phyloP scores from a whole-genome alignment of 495 filamentous ascomycete genomes.

The Ramalina intermedia region DNA sequence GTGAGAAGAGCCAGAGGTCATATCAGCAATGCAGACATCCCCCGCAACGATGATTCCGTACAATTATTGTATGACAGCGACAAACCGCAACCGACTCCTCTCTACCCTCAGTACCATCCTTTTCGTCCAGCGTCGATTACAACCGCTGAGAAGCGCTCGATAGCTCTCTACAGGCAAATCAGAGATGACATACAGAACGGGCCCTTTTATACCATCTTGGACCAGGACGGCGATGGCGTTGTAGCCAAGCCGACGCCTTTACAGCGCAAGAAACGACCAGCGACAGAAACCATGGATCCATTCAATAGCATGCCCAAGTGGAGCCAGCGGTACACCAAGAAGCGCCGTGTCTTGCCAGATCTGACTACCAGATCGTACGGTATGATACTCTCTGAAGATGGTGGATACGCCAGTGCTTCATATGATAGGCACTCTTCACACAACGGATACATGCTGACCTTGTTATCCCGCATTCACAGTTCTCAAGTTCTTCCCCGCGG shows the following conservation, averaged over 20 bases:
- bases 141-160: neutral
- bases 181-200: slow-evolving; percentile 29
- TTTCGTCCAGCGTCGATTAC: neutral
- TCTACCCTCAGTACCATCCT: slow-evolving; percentile 21
- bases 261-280: slow-evolving; percentile 20
- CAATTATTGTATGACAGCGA: slow-evolving; percentile 4
- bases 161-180: slow-evolving; percentile 40
- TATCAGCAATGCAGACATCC: slow-evolving; percentile 15
- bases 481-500: slow-evolving; percentile 41
- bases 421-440: too few relatives aligned
- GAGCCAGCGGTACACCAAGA: slow-evolving; percentile 39
- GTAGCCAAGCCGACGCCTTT: slow-evolving; percentile 16
- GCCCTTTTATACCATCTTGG: neutral
- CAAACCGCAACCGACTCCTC: slow-evolving; percentile 19
- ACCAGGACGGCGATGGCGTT: neutral
- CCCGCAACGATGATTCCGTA: too few relatives aligned
- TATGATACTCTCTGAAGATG: slow-evolving; percentile 17
- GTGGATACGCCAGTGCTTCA: neutral
- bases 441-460: neutral
- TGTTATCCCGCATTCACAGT: slow-evolving; percentile 20
- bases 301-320: slow-evolving; percentile 49
- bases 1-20: too few relatives aligned
- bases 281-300: slow-evolving; percentile 27
- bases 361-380: slow-evolving; percentile 35
- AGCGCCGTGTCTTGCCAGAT: slow-evolving; percentile 33